These are phyloP conservation scores for Haplosporangium gracile DNA, from an alignment of 192 early-diverging fungal species.

Conservation along the genomic window DNA sequence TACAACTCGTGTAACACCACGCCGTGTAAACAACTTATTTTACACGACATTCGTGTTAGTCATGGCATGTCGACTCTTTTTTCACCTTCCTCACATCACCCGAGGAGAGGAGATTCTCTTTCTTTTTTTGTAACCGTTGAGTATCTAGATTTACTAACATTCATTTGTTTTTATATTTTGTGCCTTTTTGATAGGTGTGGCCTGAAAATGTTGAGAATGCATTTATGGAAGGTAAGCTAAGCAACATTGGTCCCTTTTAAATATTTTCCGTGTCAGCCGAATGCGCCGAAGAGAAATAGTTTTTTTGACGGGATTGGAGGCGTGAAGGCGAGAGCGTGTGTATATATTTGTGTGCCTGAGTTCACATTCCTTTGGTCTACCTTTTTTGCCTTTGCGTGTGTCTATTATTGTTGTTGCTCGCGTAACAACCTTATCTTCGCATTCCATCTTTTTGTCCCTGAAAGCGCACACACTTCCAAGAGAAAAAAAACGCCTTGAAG, in stretches of 20 bases:
- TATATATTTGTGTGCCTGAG: background rate
- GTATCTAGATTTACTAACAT: background rate
- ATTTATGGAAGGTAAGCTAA: conserved; percentile 69
- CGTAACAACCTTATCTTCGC: conserved; percentile 26
- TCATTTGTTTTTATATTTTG: background rate
- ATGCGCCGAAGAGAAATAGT: too few species aligned
- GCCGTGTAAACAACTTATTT: background rate
- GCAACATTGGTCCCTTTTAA: background rate
- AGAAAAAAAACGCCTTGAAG: background rate
- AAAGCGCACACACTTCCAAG: background rate
- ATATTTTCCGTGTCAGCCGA: too few species aligned
- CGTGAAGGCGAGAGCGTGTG: background rate
- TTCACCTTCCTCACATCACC: background rate
- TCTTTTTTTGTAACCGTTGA: background rate
- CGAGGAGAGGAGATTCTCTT: too few species aligned
- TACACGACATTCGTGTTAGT: background rate
- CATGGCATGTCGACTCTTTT: background rate
- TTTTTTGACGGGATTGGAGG: background rate
- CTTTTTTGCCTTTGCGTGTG: background rate
- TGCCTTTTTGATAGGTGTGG: conserved; percentile 62
- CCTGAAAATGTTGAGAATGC: conserved; percentile 71
- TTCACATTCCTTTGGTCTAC: background rate
- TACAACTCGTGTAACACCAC: background rate
- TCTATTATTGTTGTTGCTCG: background rate
- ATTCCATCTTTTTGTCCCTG: conserved; percentile 22